Conservation (phyloP, 345 rosid genomes). For the Camelina laxa region DNA sequence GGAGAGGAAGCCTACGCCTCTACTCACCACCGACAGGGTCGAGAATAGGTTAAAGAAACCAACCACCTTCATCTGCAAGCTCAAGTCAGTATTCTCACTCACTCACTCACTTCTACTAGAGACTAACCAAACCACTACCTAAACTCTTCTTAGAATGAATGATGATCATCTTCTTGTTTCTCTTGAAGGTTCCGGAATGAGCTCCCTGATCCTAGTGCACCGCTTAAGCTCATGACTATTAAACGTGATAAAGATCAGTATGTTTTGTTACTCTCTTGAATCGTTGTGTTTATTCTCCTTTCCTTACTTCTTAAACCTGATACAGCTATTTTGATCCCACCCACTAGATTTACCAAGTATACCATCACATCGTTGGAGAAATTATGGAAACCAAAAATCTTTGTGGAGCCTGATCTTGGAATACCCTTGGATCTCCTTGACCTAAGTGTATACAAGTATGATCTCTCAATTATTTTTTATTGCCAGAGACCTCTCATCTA, state of each 20-base stretch:
- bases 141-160: background rate
- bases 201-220: constrained; percentile 97
- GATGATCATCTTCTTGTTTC: constrained; percentile 11
- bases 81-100: constrained; percentile 69
- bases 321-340: constrained; percentile 18
- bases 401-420: constrained; percentile 98
- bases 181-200: constrained; percentile 86
- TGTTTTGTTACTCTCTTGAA: constrained; percentile 28
- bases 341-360: constrained; percentile 80
- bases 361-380: constrained; percentile 91
- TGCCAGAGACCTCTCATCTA: background rate
- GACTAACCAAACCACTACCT: background rate
- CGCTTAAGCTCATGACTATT: constrained; percentile 80
- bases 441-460: constrained; percentile 91
- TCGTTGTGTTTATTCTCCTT: background rate
- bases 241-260: constrained; percentile 91
- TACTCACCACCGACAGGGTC: constrained; percentile 72
- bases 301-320: constrained; percentile 1
- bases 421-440: constrained; percentile 97
- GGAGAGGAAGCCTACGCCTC: constrained; percentile 75
- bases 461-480: constrained; percentile 21
- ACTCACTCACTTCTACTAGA: background rate
- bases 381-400: constrained; percentile 82
- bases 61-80: constrained; percentile 96
- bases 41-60: constrained; percentile 98